phyloP scores from a whole-genome alignment of 1,284 basidiomycete genomes.

The Cerrena zonata region DNA sequence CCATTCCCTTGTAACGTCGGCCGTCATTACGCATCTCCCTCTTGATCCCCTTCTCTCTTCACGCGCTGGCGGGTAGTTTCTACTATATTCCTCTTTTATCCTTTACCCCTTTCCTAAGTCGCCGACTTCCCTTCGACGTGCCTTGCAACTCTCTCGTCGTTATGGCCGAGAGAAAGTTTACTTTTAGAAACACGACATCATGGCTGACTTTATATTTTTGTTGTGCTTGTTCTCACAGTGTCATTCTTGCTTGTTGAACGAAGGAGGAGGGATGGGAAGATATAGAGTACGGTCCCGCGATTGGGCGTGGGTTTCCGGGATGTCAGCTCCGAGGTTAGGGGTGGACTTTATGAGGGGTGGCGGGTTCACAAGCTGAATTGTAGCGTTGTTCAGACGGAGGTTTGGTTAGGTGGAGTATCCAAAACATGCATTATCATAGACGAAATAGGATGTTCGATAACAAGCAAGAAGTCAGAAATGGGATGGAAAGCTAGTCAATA shows the following conservation, averaged over 20 bases:
- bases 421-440: neutral
- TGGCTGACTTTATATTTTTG: neutral
- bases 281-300: neutral
- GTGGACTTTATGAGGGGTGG: too few relatives aligned
- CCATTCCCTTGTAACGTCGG: too few relatives aligned
- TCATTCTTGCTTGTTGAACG: constrained; percentile 29
- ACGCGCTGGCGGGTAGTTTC: neutral
- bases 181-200: neutral
- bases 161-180: neutral
- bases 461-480: neutral
- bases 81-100: neutral
- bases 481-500: neutral
- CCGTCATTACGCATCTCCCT: too few relatives aligned
- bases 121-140: neutral
- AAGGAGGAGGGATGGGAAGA: constrained; percentile 19
- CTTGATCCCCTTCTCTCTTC: neutral
- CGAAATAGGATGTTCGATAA: neutral
- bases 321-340: too few relatives aligned
- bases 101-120: neutral
- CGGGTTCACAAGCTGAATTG: too few relatives aligned
- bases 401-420: too few relatives aligned
- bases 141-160: neutral
- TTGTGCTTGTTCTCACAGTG: constrained; percentile 15
- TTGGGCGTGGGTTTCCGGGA: too few relatives aligned
- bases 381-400: too few relatives aligned